phyloP scores from a whole-genome alignment of 208 protist species.

The Endotrypanum monterogeii region DNA sequence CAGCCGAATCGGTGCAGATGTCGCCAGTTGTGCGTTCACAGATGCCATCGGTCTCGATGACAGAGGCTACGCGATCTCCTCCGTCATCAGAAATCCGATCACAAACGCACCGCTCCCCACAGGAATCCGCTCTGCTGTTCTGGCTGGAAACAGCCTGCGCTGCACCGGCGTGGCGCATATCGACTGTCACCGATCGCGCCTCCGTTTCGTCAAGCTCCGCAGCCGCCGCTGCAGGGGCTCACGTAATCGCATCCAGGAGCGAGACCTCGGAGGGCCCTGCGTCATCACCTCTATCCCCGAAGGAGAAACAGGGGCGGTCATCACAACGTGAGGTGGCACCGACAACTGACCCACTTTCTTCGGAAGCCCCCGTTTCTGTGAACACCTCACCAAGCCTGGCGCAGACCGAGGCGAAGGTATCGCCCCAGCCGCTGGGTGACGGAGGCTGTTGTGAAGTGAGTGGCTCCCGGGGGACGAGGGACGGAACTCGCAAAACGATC shows the following conservation, averaged over 20 bases:
- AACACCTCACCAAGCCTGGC: background rate
- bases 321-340: background rate
- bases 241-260: background rate
- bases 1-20: background rate
- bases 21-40: background rate
- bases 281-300: background rate
- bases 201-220: constrained; percentile 1
- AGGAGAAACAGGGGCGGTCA: background rate
- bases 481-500: background rate
- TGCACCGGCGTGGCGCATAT: background rate
- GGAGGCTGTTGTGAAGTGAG: background rate
- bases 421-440: background rate
- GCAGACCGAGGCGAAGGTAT: background rate
- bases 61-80: constrained; percentile 1
- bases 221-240: background rate
- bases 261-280: background rate
- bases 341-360: background rate
- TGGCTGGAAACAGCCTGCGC: constrained; percentile 29
- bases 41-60: background rate
- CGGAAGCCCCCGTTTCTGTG: background rate
- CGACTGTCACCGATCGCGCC: background rate
- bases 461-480: background rate
- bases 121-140: constrained; percentile 34
- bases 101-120: background rate
- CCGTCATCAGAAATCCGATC: background rate